These are phyloP conservation scores for Paramecium biaurelia DNA, from an alignment of 73 alveolate genomes.

Conservation along the genomic window DNA sequence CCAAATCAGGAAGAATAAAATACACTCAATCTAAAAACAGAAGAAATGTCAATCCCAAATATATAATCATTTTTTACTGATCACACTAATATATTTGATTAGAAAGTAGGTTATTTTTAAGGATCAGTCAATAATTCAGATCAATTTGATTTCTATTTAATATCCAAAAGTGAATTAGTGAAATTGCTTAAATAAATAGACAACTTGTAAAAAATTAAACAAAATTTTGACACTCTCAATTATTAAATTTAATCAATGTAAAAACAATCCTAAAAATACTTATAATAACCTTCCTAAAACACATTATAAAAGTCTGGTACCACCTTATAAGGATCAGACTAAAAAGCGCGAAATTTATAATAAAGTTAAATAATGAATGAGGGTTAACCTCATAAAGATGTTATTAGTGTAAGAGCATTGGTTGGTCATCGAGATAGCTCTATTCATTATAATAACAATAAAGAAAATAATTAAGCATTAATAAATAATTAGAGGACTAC, in stretches of 20 bases:
- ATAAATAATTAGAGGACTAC: neutral
- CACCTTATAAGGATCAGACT: neutral
- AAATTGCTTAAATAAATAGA: neutral
- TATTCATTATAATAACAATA: neutral
- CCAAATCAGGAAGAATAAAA: neutral
- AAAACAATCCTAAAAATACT: neutral
- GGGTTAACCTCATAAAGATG: conserved; percentile 7
- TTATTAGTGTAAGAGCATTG: neutral
- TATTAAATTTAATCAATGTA: neutral
- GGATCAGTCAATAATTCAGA: neutral
- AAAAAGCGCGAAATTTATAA: neutral
- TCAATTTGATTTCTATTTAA: neutral
- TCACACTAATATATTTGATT: neutral
- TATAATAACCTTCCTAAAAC: neutral
- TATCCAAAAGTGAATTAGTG: neutral
- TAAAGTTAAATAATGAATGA: conserved; percentile 20
- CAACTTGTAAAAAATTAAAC: neutral
- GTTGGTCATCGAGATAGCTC: neutral
- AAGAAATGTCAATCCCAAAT: neutral
- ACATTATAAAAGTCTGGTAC: neutral
- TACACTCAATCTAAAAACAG: conserved; percentile 1
- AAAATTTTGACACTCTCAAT: neutral
- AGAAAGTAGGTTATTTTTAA: neutral
- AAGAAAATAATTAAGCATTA: neutral
- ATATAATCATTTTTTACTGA: neutral